A percentile compares a stretch with the other conserved stretches of the same genome.
Conservation (phyloP, 176 grass and related monocot genomes). For the Carex littledalei region DNA sequence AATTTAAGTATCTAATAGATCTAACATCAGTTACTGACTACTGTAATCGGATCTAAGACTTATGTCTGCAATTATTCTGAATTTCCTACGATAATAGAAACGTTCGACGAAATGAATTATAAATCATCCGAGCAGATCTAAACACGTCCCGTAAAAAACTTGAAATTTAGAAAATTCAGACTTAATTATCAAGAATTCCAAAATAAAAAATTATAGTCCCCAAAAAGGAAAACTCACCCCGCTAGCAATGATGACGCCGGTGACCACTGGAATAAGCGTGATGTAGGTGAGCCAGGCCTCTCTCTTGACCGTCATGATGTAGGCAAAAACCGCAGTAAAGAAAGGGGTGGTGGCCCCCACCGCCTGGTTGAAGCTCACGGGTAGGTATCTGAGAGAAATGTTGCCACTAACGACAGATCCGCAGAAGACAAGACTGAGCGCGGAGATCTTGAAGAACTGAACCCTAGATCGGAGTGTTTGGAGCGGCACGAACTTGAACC, state of each 20-base stretch:
- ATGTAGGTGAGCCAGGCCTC: constrained; percentile 49
- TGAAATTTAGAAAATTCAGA: not conserved
- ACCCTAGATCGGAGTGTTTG: constrained; percentile 44
- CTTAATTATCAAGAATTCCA: not conserved
- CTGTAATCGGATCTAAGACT: constrained; percentile 8
- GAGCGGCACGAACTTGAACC: constrained; percentile 50
- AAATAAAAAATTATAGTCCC: not conserved
- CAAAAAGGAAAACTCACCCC: constrained; percentile 22
- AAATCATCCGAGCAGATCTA: not conserved
- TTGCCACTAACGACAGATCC: constrained; percentile 54
- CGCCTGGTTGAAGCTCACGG: constrained; percentile 58
- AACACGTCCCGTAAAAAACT: not conserved
- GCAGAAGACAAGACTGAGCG: constrained; percentile 53
- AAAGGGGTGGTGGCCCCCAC: constrained; percentile 60
- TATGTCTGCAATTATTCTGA: not conserved
- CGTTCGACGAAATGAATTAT: not conserved
- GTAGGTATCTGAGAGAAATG: constrained; percentile 48
- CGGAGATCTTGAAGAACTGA: constrained; percentile 62
- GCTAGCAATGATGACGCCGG: constrained; percentile 57
- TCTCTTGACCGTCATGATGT: constrained; percentile 54
- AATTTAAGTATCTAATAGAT: not conserved
- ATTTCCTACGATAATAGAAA: not conserved
- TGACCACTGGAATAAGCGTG: constrained; percentile 47
- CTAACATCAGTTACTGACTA: constrained; percentile 9
- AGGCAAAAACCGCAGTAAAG: constrained; percentile 59